Evolutionary conservation across 192 early-diverging fungal species (phyloP).

Genomic region (Umbelopsis ramanniana): DNA sequence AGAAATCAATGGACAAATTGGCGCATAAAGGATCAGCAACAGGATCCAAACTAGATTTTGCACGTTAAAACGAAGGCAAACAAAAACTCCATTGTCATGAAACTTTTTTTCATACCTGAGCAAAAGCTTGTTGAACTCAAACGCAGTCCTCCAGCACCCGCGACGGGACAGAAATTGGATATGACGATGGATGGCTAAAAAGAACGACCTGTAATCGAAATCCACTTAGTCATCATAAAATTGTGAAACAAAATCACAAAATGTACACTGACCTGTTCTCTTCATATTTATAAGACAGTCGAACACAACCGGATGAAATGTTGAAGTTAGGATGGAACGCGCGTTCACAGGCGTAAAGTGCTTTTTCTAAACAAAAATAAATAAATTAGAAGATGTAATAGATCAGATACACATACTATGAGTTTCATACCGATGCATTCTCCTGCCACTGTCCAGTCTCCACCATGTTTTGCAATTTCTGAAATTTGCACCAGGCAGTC

Average conservation of each 20-base stretch:
- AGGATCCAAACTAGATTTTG: constrained; percentile 69
- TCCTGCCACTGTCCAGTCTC: constrained; percentile 77
- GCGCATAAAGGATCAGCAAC: constrained; percentile 76
- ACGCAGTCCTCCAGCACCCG: constrained; percentile 93
- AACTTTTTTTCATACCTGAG: constrained; percentile 28
- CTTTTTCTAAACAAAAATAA: constrained; percentile 59
- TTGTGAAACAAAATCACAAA: background rate
- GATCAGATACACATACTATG: no score
- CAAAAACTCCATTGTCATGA: constrained; percentile 1
- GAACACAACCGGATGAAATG: constrained; percentile 59
- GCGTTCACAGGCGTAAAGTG: constrained; percentile 86
- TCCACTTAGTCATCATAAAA: background rate
- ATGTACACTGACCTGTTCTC: constrained; percentile 68
- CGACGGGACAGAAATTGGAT: constrained; percentile 83
- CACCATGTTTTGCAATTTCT: constrained; percentile 86
- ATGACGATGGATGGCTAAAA: constrained; percentile 82
- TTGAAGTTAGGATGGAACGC: constrained; percentile 82
- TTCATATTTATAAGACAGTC: constrained; percentile 71
- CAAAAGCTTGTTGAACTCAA: constrained; percentile 87
- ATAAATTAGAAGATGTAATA: background rate
- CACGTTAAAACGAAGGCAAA: background rate
- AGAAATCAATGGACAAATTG: constrained; percentile 82
- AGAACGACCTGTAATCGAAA: constrained; percentile 57
- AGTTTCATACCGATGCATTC: constrained; percentile 70
- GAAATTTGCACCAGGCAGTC: constrained; percentile 83